Conservation (phyloP, 148 eudicot species). For the Mesembryanthemum crystallinum region DNA sequence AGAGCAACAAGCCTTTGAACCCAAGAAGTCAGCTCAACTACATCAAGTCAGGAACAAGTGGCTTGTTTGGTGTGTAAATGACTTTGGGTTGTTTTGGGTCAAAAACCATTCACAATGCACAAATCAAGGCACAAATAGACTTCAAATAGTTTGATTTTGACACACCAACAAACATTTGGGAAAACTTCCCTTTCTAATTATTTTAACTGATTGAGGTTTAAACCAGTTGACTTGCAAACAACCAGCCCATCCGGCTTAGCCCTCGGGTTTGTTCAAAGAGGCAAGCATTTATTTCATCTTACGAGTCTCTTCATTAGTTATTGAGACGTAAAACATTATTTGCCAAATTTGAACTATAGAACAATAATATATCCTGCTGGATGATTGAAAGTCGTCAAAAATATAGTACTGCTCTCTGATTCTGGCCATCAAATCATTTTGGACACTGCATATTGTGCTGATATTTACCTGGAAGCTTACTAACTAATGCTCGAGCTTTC, state of each 20-base stretch:
- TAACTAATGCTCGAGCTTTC: conserved; percentile 71
- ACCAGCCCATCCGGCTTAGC: not conserved
- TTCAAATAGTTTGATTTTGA: not conserved
- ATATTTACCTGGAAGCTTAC: conserved; percentile 79
- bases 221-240: not conserved
- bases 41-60: not conserved
- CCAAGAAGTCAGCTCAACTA: not conserved
- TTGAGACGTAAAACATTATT: not conserved
- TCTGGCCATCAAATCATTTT: not conserved
- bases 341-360: not conserved
- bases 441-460: not conserved
- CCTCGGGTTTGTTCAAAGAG: not conserved
- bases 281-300: not conserved
- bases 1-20: not conserved
- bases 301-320: not conserved
- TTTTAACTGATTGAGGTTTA: not conserved
- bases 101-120: not conserved
- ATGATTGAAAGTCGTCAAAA: not conserved
- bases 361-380: not conserved
- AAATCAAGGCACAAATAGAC: not conserved
- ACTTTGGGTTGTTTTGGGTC: not conserved
- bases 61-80: not conserved
- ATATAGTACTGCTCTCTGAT: not conserved
- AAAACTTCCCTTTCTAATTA: not conserved
- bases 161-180: not conserved